Base-by-base conservation (phyloP, 208 protist species). In the Crithidia acanthocephali region DNA sequence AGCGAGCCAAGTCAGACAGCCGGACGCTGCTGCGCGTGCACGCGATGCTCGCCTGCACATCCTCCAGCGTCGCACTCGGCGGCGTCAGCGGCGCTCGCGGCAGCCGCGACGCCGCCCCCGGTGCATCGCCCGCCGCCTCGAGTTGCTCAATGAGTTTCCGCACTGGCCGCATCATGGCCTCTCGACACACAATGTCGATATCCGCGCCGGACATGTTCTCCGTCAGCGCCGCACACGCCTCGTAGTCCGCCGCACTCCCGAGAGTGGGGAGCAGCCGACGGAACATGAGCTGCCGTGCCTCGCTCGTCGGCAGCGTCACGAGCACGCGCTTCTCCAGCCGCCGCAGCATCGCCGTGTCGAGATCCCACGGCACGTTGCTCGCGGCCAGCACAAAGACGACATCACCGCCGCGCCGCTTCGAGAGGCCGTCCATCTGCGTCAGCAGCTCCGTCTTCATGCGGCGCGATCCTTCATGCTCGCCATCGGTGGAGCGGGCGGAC, bases 371-470 rank as follows among this genome's bases (percentile, higher is more conserved):
- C 20, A 92, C 84, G 75, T 98, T 98, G 76, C 85, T 98, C 20
- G 96, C 96, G 3, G 89, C 96, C 8, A 98, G 72, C 9, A 98
- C 93, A 75, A 98, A 96, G 0, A 98, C 94, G 0, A 95, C 85
- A 13, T 95, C 86, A 1, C 89, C 88, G 40, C 85, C 82, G 18
- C 78, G 68, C 15, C 90, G 79, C 70, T 93, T 92, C 16, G 84
- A 91, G 6, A 98, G 72, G 23, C 95, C 95, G 65, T 98, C 95
- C 91, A 97, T 96, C 68, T 98, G 94, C 58, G 93, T 90, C 13
- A 98, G 82, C 20, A 98, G 85, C 78, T 98, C 94, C 44, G 92
- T 98, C 80, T 98, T 98, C 89, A 98, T 93, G 35, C 94, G 85
- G 15, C 95, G 88, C 37, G 86, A 95, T 1, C 91, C 95, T 63